phyloP scores from a whole-genome alignment of 495 filamentous ascomycete species.

The Copromyces sp. region DNA sequence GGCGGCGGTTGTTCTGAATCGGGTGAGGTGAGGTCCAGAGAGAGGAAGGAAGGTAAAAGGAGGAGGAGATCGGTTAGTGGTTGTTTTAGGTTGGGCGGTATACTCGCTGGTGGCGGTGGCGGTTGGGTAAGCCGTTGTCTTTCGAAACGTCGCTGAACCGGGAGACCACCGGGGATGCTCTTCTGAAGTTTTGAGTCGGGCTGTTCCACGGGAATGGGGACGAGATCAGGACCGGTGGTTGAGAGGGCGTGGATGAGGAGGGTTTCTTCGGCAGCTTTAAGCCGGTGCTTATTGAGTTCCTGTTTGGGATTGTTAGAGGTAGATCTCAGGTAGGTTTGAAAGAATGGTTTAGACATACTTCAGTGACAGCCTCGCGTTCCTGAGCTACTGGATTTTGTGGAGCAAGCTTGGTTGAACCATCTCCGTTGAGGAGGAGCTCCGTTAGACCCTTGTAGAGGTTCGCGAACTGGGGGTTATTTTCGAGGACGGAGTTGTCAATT shows the following conservation, averaged over 20 bases:
- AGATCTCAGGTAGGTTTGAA: not conserved
- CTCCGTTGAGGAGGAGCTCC: slow-evolving; percentile 44
- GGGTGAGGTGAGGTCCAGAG: not conserved
- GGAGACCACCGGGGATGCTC: not conserved
- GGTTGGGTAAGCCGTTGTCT: not conserved
- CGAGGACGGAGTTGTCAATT: slow-evolving; percentile 49
- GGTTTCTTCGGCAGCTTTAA: slow-evolving; percentile 28
- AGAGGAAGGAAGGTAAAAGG: not conserved
- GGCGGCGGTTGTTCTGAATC: not conserved
- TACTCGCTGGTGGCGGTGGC: not conserved
- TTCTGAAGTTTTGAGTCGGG: too few species aligned
- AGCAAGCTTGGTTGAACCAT: slow-evolving; percentile 46
- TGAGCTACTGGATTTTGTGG: slow-evolving; percentile 39
- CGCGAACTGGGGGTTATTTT: slow-evolving; percentile 55
- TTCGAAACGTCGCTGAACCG: not conserved
- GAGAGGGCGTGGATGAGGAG: slow-evolving; percentile 33
- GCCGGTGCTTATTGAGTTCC: slow-evolving; percentile 32
- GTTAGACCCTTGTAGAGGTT: slow-evolving; percentile 52
- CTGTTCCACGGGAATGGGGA: not conserved
- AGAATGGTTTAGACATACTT: slow-evolving; percentile 28
- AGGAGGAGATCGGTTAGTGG: not conserved
- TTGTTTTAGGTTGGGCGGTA: not conserved
- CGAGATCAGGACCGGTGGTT: not conserved
- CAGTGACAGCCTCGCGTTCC: slow-evolving; percentile 39
- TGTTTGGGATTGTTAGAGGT: slow-evolving; percentile 6